These are phyloP conservation scores for Acacia acuminata DNA, from an alignment of 306 rosid species.

Conservation along the genomic window DNA sequence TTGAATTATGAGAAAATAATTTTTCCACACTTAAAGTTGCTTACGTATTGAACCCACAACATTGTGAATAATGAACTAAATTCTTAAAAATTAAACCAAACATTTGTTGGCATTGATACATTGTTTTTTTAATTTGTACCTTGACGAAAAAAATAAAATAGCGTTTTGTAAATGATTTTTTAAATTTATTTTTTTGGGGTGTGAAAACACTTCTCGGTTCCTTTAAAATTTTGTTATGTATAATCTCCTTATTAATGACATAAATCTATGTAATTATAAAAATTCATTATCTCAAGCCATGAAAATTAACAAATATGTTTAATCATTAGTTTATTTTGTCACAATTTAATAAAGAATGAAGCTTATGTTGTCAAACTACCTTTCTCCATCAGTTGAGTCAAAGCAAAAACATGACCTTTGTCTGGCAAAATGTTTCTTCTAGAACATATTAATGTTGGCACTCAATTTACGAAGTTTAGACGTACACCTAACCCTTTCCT, in stretches of 20 bases:
- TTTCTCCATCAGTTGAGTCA: not conserved
- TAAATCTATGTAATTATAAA: not conserved
- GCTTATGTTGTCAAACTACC: not conserved
- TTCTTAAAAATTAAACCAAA: too few relatives aligned
- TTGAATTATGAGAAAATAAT: too few relatives aligned
- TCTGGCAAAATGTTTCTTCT: not conserved
- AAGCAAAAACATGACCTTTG: not conserved
- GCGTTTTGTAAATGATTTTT: not conserved
- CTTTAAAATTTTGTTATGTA: not conserved
- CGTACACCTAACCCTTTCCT: not conserved
- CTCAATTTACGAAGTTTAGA: not conserved
- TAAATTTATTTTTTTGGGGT: not conserved
- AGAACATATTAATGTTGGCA: not conserved
- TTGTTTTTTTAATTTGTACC: not conserved
- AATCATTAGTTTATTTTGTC: not conserved
- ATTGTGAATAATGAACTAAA: not conserved
- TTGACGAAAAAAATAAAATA: not conserved
- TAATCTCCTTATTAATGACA: not conserved
- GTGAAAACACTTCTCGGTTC: not conserved
- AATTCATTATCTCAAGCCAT: not conserved
- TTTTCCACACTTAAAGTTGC: too few relatives aligned
- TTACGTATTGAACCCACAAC: not conserved
- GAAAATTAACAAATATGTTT: not conserved
- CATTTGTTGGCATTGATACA: not conserved
- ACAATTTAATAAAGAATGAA: not conserved